Base-by-base conservation (phyloP, 192 early-diverging fungal genomes). In the Podila horticola region DNA sequence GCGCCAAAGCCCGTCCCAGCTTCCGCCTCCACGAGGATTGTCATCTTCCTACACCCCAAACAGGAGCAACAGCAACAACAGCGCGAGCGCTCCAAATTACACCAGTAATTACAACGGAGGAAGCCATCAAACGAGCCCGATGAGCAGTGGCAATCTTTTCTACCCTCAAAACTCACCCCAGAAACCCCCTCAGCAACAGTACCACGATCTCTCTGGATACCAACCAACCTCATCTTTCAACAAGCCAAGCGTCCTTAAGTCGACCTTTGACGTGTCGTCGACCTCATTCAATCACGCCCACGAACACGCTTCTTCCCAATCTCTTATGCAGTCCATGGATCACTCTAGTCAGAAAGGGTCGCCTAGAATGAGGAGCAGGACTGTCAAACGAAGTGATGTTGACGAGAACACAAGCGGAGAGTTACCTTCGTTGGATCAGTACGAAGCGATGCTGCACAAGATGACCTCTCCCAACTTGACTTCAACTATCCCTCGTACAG, bases 381-480 rank as follows among this genome's bases (percentile, higher is more conserved):
- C 51, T 41, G 70, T 34, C 9, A 79, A 59, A 29, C 50, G 70
- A 49, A 24, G 76, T 24, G 62, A 50, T 24, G 11, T n/a, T 29
- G 24, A 58, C n/a, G 36, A 41, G 17, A 38, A 31, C 17, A 22
- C 52, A 19, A 68, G 59, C 11, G 45, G 58, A 28, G 50, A 45
- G 31, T 38, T 79, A 13, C 76, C 70, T 3, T 72, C 76, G 0
- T 26, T 79, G 52, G 76, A 79, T 34, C 68, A 79, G 24, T 79
- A 79, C 22, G 76, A 79, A 19, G 76, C 66, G 11, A 79, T 79
- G 76, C 66, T 72, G 59, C 76, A 79, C 12, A 50, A 72, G 60
- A 79, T 79, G 70, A 38, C 70, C 6, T 63, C 65, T 2, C 66
- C 76, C 30, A n/a, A 7, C 64, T 48, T 55, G 69, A 50, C 7